Evolutionary conservation across 371 early-diverging fungal species (phyloP).

Genomic region (Coemansia sp.): DNA sequence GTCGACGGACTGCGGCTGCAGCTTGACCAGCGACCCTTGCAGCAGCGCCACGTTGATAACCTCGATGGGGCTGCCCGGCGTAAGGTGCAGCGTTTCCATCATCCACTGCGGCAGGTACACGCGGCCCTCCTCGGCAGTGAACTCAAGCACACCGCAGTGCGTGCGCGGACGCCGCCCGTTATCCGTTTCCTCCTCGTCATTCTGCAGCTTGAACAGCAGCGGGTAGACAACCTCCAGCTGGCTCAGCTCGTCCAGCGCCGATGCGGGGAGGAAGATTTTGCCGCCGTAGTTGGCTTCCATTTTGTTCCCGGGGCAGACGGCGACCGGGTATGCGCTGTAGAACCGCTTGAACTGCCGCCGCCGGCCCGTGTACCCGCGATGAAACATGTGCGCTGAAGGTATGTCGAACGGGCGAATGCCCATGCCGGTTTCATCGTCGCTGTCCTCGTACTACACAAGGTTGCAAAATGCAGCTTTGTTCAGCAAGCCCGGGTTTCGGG

Average conservation of each 20-base stretch:
- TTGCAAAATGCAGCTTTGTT: no score
- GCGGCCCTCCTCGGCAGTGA: slow-evolving; percentile 96
- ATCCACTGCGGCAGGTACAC: slow-evolving; percentile 99
- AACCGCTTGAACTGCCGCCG: slow-evolving; percentile 33
- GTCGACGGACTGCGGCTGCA: slow-evolving; percentile 97
- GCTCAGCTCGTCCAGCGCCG: slow-evolving; percentile 83
- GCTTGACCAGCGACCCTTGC: slow-evolving; percentile 91
- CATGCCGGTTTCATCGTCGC: slow-evolving; percentile 25
- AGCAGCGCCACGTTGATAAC: slow-evolving; percentile 81
- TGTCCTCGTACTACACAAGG: slow-evolving; percentile 28
- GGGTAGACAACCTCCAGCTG: slow-evolving; percentile 89
- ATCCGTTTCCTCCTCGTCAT: slow-evolving; percentile 33
- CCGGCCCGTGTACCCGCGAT: no score
- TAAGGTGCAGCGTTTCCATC: slow-evolving; percentile 85
- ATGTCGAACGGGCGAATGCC: no score
- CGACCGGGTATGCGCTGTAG: slow-evolving; percentile 45
- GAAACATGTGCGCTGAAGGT: neutral
- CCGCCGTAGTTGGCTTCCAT: slow-evolving; percentile 41
- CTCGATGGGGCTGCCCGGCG: slow-evolving; percentile 76
- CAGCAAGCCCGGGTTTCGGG: no score
- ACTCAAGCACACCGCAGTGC: slow-evolving; percentile 98
- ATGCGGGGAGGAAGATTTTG: slow-evolving; percentile 74
- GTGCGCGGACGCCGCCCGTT: no score
- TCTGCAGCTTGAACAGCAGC: slow-evolving; percentile 83
- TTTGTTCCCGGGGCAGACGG: slow-evolving; percentile 31